Evolutionary conservation across 768 basidiomycete genomes (phyloP).

Genomic region (Cantharellus anzutake): DNA sequence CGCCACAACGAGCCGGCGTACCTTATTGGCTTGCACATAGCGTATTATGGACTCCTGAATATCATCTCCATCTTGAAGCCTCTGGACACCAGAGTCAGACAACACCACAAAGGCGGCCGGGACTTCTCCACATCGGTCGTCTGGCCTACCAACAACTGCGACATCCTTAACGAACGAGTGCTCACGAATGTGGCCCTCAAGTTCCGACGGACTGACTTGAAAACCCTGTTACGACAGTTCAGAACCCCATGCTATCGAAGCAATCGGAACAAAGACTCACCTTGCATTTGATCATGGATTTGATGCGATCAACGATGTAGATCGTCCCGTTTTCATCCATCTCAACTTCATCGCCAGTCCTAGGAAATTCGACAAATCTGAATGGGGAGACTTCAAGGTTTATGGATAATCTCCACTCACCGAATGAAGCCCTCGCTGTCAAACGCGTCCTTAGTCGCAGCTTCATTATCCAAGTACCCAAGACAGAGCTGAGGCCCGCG

Average conservation of each 20-base stretch:
- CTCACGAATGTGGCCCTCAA: slow-evolving; percentile 31
- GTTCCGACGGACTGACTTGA: slow-evolving; percentile 46
- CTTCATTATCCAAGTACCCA: slow-evolving; percentile 8
- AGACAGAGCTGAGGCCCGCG: slow-evolving; percentile 8
- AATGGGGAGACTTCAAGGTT: background rate
- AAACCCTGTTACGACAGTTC: slow-evolving; percentile 26
- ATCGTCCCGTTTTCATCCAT: slow-evolving; percentile 36
- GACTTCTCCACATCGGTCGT: slow-evolving; percentile 48
- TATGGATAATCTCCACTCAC: background rate
- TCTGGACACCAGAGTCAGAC: background rate
- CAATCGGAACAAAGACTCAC: slow-evolving; percentile 14
- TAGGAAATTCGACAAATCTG: slow-evolving; percentile 28
- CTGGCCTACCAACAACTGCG: slow-evolving; percentile 48
- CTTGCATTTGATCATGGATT: slow-evolving; percentile 14
- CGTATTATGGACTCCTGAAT: slow-evolving; percentile 26
- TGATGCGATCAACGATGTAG: slow-evolving; percentile 43
- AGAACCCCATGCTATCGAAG: slow-evolving; percentile 8
- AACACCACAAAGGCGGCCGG: slow-evolving; percentile 43
- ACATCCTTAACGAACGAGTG: slow-evolving; percentile 36
- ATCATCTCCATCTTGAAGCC: too few relatives aligned
- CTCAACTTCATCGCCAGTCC: slow-evolving; percentile 45
- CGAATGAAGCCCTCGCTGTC: background rate
- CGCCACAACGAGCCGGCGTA: background rate
- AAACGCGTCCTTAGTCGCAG: slow-evolving; percentile 1
- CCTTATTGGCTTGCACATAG: slow-evolving; percentile 8